Percentiles rank a stretch among this genome's conserved stretches.
Evolutionary conservation across 2,329 filamentous ascomycete species (phyloP).

Genomic region (Arthrinium phaeospermum): DNA sequence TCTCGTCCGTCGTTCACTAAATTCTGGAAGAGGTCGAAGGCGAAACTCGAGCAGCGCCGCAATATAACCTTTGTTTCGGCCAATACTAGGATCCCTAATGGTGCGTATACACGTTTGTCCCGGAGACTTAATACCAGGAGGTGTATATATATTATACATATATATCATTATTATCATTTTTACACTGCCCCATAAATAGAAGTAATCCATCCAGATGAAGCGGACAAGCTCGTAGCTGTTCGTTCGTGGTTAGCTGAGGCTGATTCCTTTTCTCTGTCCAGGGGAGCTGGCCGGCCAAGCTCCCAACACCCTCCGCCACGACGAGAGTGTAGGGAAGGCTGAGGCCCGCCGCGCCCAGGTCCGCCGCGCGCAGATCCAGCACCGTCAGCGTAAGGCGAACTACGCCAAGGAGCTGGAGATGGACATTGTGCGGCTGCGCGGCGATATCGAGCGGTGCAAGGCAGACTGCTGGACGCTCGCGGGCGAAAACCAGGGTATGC

Average conservation of each 20-base stretch:
- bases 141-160: too few species aligned
- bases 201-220: background rate
- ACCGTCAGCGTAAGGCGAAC: slow-evolving; percentile 61
- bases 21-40: slow-evolving; percentile 24
- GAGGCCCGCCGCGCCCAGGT: slow-evolving; percentile 57
- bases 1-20: slow-evolving; percentile 22
- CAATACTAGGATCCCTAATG: background rate
- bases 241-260: background rate
- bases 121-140: background rate
- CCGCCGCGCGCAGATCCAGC: slow-evolving; percentile 58
- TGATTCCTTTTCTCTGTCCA: background rate
- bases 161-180: background rate
- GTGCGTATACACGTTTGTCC: background rate
- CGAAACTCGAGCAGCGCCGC: slow-evolving; percentile 12
- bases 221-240: too few species aligned
- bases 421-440: slow-evolving; percentile 54
- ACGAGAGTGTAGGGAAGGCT: slow-evolving; percentile 44
- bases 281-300: background rate
- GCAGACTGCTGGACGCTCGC: slow-evolving; percentile 44
- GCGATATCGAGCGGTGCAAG: slow-evolving; percentile 51
- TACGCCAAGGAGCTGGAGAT: slow-evolving; percentile 60
- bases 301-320: background rate
- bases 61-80: slow-evolving; percentile 15
- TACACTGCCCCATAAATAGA: background rate
- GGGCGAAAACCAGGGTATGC: slow-evolving; percentile 52